Conservation (phyloP, 768 basidiomycete genomes). For the Leucocoprinus leucothites region DNA sequence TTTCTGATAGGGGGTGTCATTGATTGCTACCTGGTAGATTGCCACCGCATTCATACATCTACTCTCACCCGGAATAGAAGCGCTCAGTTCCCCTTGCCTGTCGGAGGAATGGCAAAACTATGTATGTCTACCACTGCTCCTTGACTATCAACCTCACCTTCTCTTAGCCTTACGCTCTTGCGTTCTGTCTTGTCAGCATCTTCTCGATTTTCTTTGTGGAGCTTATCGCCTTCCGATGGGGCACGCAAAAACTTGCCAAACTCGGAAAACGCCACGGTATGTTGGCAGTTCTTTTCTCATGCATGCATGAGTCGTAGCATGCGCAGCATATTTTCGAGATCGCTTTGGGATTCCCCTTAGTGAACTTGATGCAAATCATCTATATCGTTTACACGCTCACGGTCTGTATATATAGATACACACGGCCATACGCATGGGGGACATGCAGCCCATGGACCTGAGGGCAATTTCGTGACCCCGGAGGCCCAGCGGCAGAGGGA, state of each 20-base stretch:
- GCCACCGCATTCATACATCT: constrained; percentile 90
- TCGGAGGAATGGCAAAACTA: constrained; percentile 68
- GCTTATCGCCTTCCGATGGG: constrained; percentile 84
- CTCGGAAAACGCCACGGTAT: constrained; percentile 64
- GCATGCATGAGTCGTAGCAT: not conserved
- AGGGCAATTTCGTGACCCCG: constrained; percentile 25
- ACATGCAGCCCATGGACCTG: constrained; percentile 72
- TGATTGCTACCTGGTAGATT: constrained; percentile 44
- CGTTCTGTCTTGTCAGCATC: constrained; percentile 76
- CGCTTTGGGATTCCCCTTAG: not conserved
- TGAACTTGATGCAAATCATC: not conserved
- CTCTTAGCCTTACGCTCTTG: constrained; percentile 75
- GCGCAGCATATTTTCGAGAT: not conserved
- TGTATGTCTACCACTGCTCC: constrained; percentile 41
- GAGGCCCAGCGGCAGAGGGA: constrained; percentile 14
- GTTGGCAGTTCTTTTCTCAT: constrained; percentile 15
- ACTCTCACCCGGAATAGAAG: constrained; percentile 69
- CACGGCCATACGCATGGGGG: constrained; percentile 63
- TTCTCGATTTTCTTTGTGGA: constrained; percentile 85
- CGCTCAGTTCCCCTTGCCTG: constrained; percentile 67
- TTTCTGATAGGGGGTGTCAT: not conserved
- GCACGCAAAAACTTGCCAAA: constrained; percentile 64
- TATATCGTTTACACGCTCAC: not conserved
- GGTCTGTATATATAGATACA: constrained; percentile 38
- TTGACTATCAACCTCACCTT: constrained; percentile 1